Conservation (phyloP, 2,329 filamentous ascomycete species). For the Gremmenia infestans region DNA sequence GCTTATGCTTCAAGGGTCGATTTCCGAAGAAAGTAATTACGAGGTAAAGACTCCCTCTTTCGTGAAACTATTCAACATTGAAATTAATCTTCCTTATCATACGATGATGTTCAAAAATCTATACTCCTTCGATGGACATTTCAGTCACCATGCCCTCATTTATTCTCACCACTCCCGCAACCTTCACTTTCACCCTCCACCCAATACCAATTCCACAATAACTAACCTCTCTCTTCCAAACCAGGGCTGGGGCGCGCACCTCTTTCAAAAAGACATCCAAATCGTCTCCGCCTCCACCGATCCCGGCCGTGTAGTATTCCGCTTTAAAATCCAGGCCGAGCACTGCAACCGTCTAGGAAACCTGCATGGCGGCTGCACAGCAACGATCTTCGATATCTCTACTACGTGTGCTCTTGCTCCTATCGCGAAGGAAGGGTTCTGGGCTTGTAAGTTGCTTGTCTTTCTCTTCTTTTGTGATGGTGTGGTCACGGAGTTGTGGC, state of each 20-base stretch:
- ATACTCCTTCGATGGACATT: too few relatives aligned
- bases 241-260: conserved; percentile 25
- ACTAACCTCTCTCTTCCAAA: not conserved
- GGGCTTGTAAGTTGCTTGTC: conserved; percentile 35
- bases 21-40: conserved; percentile 9
- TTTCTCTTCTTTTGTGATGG: too few relatives aligned
- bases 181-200: not conserved
- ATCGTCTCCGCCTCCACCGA: conserved; percentile 23
- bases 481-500: too few relatives aligned
- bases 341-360: conserved; percentile 51
- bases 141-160: not conserved
- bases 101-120: too few relatives aligned
- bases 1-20: conserved; percentile 11
- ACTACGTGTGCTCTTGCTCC: conserved; percentile 56
- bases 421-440: conserved; percentile 54
- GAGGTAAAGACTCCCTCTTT: conserved; percentile 8
- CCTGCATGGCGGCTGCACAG: conserved; percentile 58
- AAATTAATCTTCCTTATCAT: too few relatives aligned
- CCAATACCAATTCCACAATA: not conserved
- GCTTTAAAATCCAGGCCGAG: conserved; percentile 43
- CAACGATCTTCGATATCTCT: conserved; percentile 63
- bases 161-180: not conserved
- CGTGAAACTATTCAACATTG: not conserved
- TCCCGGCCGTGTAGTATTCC: conserved; percentile 30
- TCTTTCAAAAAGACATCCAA: conserved; percentile 17